Conservation (phyloP, 257 asterid genomes). For the Solanum boliviense region DNA sequence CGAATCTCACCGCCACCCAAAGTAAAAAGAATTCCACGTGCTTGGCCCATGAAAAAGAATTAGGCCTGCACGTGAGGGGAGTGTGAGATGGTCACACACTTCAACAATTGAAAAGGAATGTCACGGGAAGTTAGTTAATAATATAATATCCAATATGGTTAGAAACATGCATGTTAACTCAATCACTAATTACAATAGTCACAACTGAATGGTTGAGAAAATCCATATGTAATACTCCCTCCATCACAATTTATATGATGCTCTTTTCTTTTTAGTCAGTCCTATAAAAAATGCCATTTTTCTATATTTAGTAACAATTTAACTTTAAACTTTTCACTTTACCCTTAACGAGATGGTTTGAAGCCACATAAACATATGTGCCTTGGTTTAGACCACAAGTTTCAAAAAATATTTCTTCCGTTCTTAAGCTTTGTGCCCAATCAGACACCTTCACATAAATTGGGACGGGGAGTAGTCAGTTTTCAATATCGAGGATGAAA, state of each 20-base stretch:
- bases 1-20: not conserved
- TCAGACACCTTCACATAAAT: not conserved
- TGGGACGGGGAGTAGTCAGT: not conserved
- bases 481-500: not conserved
- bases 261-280: not conserved
- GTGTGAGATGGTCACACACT: not conserved
- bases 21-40: too few relatives aligned
- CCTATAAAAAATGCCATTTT: not conserved
- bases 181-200: not conserved
- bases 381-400: not conserved
- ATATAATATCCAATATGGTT: not conserved
- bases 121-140: not conserved
- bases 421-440: not conserved
- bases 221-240: not conserved
- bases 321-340: not conserved
- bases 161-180: not conserved
- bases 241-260: not conserved
- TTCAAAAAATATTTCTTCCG: not conserved
- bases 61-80: too few relatives aligned
- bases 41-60: too few relatives aligned
- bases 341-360: not conserved
- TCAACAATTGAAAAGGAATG: not conserved
- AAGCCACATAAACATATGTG: not conserved
- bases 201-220: not conserved
- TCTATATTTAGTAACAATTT: not conserved